Evolutionary conservation across 495 filamentous ascomycete genomes (phyloP).

Genomic region (Penicillium subrubescens): DNA sequence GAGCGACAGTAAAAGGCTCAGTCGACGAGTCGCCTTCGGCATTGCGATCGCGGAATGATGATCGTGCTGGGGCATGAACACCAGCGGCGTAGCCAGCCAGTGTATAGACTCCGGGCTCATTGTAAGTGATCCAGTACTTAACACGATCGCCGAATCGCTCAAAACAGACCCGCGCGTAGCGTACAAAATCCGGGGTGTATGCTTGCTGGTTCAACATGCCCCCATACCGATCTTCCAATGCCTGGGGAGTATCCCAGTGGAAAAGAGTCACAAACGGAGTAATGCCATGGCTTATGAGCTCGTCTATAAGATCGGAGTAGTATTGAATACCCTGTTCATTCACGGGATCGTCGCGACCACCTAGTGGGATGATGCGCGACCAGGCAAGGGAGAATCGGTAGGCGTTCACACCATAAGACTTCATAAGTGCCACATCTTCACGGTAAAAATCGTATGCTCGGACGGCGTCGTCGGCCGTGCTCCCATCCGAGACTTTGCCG

Average conservation of each 20-base stretch:
- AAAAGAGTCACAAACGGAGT: constrained; percentile 53
- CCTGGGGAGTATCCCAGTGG: constrained; percentile 53
- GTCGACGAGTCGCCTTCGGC: constrained; percentile 48
- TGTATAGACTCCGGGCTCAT: constrained; percentile 49
- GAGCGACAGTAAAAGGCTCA: constrained; percentile 49
- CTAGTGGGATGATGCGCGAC: constrained; percentile 66
- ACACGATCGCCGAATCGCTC: constrained; percentile 46
- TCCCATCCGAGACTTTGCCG: constrained; percentile 69
- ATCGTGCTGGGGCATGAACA: constrained; percentile 48
- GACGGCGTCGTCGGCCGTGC: constrained; percentile 65
- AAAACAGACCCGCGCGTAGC: constrained; percentile 50
- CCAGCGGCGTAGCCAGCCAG: constrained; percentile 53
- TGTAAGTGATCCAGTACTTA: constrained; percentile 55
- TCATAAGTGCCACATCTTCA: constrained; percentile 73
- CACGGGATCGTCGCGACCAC: constrained; percentile 34
- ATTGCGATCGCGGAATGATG: constrained; percentile 46
- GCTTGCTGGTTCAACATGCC: constrained; percentile 47
- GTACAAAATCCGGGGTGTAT: constrained; percentile 48
- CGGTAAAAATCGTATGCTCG: constrained; percentile 69
- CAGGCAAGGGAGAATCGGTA: constrained; percentile 76
- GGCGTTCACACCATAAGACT: constrained; percentile 60
- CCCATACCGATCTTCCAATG: constrained; percentile 48
- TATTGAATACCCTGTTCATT: constrained; percentile 48
- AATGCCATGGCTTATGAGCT: constrained; percentile 44
- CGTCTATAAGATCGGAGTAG: constrained; percentile 48